Evolutionary conservation across 441 rosid genomes (phyloP).

Genomic region (Lepidium campestre): DNA sequence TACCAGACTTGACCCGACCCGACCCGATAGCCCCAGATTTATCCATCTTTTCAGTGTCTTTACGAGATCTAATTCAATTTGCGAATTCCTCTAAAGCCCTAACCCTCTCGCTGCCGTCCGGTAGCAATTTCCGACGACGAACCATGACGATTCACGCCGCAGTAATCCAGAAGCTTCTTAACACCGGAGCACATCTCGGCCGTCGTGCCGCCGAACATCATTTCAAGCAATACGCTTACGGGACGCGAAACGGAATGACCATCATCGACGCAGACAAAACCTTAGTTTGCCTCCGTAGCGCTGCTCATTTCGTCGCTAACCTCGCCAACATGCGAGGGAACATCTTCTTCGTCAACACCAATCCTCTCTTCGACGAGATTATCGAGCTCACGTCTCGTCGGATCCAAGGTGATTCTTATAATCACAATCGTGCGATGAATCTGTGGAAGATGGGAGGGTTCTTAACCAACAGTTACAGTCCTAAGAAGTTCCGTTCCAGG

Average conservation of each 20-base stretch:
- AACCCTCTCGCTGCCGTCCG: constrained; percentile 3
- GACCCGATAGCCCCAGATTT: not conserved
- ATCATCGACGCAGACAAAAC: constrained; percentile 86
- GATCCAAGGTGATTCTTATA: constrained; percentile 53
- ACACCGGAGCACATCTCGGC: constrained; percentile 79
- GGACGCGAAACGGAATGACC: constrained; percentile 56
- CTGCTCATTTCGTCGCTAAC: constrained; percentile 64
- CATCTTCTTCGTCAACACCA: constrained; percentile 85
- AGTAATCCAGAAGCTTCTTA: constrained; percentile 81
- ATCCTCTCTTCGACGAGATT: constrained; percentile 83
- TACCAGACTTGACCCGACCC: not conserved
- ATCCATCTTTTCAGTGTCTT: not conserved
- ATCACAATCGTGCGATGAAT: constrained; percentile 49
- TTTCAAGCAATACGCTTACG: constrained; percentile 76
- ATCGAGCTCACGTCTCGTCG: constrained; percentile 70
- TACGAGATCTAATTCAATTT: constrained; percentile 13
- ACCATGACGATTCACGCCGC: constrained; percentile 81
- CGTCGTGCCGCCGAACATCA: constrained; percentile 73
- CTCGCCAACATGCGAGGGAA: constrained; percentile 57
- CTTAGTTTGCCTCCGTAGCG: constrained; percentile 85
- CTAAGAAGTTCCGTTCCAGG: constrained; percentile 86
- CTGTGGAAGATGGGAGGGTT: constrained; percentile 86
- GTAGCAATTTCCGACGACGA: not conserved
- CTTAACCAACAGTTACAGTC: constrained; percentile 80
- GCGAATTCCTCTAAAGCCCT: constrained; percentile 18